Base-by-base conservation (phyloP, 2,329 filamentous ascomycete genomes). In the Colletotrichum sp. region DNA sequence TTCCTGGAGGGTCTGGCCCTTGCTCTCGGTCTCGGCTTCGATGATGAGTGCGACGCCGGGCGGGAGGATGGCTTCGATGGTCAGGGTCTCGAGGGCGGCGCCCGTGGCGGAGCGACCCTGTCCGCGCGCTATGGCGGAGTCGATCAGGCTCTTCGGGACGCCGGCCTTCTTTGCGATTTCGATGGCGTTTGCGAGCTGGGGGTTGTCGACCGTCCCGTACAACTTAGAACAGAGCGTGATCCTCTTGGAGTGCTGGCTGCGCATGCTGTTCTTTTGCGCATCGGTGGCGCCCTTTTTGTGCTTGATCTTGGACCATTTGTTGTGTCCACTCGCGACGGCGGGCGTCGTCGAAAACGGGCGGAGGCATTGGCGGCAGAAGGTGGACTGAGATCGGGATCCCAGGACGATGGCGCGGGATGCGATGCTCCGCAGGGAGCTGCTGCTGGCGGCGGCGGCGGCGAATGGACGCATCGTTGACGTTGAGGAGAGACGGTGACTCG, bases 281-380 rank as follows among this genome's bases (percentile, higher is more conserved):
- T 99, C 97, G 74, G 93, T 94, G 77, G 93, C 95, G 67, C 94
- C 96, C 85, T 99, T 99, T 84, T 97, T 95, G 84, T 99, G 97
- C 82, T 94, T 95, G 86, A 98, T 99, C 82, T 97, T 98, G 74
- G 95, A 96, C 97, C 97, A 99, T 83, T 96, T 94, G 85, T 94
- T 98, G 86, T 98, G 96, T 16, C 96, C 96, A 28, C 94, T 93
- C 76, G 86, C 85, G 16, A 85, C 81, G 9, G 80, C 74, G 10
- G 87, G 78, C 18, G 87, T 88, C 18, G 86, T 87, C 71, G 83
- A 83, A 75, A 93, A 88, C 43, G 83, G 81, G 70, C 90, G 89
- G 73, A 85, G 82, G 78, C 88, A 91, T 84, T 84, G 84, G 52
- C 83, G 84, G 78, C 90, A 92, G 78, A 89, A 74, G 73, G 71